Evolutionary conservation across 768 basidiomycete species (phyloP).

Genomic region (Inosperma sp.): DNA sequence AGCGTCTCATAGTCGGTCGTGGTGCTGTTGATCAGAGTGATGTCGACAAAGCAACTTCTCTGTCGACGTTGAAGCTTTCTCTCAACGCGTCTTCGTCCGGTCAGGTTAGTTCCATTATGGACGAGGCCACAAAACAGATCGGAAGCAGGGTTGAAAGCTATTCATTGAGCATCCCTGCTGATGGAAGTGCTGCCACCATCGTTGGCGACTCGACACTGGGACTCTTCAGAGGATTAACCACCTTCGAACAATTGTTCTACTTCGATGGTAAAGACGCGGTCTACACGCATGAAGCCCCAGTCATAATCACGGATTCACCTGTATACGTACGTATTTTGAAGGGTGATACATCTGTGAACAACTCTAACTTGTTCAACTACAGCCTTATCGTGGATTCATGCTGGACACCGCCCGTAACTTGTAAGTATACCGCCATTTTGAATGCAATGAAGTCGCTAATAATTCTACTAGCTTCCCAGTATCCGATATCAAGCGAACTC

Average conservation of each 20-base stretch:
- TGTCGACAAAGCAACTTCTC: constrained; percentile 36
- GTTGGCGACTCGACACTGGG: constrained; percentile 63
- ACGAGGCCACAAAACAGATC: constrained; percentile 48
- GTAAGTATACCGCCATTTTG: constrained; percentile 33
- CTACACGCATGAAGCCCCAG: constrained; percentile 53
- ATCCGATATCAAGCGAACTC: constrained; percentile 57
- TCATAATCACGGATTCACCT: constrained; percentile 57
- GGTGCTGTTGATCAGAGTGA: constrained; percentile 42
- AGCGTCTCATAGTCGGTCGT: constrained; percentile 55
- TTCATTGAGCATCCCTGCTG: constrained; percentile 47
- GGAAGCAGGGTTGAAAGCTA: constrained; percentile 56
- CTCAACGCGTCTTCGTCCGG: constrained; percentile 25
- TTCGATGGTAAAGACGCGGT: constrained; percentile 41
- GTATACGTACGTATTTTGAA: constrained; percentile 48
- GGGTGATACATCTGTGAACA: background rate
- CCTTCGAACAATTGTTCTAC: constrained; percentile 71
- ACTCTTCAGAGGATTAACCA: constrained; percentile 68
- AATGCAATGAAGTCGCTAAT: background rate
- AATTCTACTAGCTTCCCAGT: constrained; percentile 51
- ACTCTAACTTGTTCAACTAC: background rate
- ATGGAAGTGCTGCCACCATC: constrained; percentile 51
- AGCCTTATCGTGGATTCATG: constrained; percentile 77
- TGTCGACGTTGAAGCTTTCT: constrained; percentile 43
- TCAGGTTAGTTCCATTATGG: constrained; percentile 42
- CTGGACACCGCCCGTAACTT: constrained; percentile 78